Evolutionary conservation across 2,329 filamentous ascomycete genomes (phyloP).

Genomic region (Orbilia oligospora): DNA sequence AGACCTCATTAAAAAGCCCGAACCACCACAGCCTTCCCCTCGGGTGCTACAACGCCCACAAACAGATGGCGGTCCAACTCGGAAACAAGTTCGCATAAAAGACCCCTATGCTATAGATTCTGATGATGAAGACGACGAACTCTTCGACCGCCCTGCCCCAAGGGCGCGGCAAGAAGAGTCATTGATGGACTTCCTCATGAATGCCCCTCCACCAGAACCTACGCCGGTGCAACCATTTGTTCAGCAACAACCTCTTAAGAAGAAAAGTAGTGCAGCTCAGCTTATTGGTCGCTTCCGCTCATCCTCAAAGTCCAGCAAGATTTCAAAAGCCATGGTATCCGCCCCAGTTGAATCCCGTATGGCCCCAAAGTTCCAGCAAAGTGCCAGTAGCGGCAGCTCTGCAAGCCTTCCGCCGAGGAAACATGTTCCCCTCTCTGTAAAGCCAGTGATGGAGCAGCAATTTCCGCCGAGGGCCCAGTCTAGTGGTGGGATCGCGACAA

Average conservation of each 20-base stretch:
- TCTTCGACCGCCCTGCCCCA: constrained; percentile 21
- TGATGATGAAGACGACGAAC: constrained; percentile 70
- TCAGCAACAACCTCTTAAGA: constrained; percentile 70
- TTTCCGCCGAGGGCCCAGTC: constrained; percentile 64
- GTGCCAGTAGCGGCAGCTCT: constrained; percentile 67
- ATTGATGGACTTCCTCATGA: constrained; percentile 63
- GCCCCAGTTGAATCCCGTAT: constrained; percentile 61
- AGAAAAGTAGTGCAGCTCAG: constrained; percentile 76
- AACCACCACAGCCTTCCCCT: constrained; percentile 65
- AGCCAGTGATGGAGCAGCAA: constrained; percentile 38
- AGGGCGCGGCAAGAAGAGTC: constrained; percentile 61
- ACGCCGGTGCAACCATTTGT: constrained; percentile 49
- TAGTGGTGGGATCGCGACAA: constrained; percentile 64
- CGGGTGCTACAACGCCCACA: constrained; percentile 63
- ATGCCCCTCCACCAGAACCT: constrained; percentile 66
- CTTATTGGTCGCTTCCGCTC: constrained; percentile 74
- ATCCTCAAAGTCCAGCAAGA: constrained; percentile 64
- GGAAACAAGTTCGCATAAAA: constrained; percentile 82
- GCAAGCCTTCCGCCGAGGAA: constrained; percentile 61
- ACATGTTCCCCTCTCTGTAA: constrained; percentile 65
- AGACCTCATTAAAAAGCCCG: constrained; percentile 72
- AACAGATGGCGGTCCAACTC: constrained; percentile 73
- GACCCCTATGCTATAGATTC: constrained; percentile 96
- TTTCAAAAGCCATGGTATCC: constrained; percentile 63
- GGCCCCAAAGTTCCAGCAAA: constrained; percentile 66